Base-by-base conservation (phyloP, 495 filamentous ascomycete species). In the Friedmanniomyces simplex region DNA sequence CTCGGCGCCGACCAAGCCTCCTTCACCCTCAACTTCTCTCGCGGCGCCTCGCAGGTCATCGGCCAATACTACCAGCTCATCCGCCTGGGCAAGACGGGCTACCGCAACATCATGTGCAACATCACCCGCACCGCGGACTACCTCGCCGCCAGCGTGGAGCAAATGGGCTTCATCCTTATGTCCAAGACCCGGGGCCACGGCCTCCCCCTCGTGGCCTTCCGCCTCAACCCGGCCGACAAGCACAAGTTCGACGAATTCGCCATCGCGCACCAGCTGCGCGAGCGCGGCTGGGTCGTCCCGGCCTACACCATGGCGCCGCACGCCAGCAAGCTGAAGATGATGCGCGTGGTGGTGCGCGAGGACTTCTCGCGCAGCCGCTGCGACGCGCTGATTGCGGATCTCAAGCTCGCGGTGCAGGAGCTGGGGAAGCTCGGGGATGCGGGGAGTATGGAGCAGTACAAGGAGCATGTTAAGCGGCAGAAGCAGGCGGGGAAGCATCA, bases 21-120 rank as follows among this genome's bases (percentile, higher is more conserved):
- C 52, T 95, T 95, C 76, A 96, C 90, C n/a, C 79, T 96, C 51
- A 96, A 96, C 76, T 96, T 96, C 76, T 89, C 85, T 68, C 91
- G 93, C 71, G 90, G 90, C 55, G 90, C 90, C 45, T 84, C 84
- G 39, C 90, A 95, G 64, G 83, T 96, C 60, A 95, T 96, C 66
- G 90, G 90, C 30, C 90, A 96, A 70, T 96, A 96, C 74, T 96
- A 96, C 74, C 90, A 95, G 69, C 74, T 96, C 68, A 93, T 96
- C 72, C 86, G 90, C 11, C 80, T 96, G 8, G 90, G 90, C 48
- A 91, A 93, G 76, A 81, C 83, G 63, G 90, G 90, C 14, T 96
- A 93, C 75, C 77, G 83, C 20, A 73, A 83, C 52, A 91, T 94
- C 73, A 95, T 96, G 90, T 69, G 74, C 64, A 95, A 95, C 72